These are phyloP conservation scores for Coemansia sp. DNA, from an alignment of 192 early-diverging fungal genomes.

Conservation along the genomic window DNA sequence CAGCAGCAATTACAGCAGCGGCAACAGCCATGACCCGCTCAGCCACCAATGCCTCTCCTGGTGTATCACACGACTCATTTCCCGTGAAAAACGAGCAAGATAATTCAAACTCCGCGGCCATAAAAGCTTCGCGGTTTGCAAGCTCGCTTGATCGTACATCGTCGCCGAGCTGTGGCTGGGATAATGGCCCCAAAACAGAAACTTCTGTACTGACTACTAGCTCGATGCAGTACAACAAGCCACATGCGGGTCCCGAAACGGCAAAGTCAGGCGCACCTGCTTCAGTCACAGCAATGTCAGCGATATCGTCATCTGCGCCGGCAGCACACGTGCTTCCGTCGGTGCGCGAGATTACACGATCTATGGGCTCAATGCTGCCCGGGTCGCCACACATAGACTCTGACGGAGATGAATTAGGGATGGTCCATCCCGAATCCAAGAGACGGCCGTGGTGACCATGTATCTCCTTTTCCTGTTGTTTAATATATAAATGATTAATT, in stretches of 20 bases:
- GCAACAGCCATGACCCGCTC: not conserved
- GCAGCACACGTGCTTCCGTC: constrained; percentile 32
- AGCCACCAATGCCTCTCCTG: not conserved
- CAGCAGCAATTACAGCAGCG: not conserved
- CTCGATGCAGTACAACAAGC: not conserved
- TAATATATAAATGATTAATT: not conserved
- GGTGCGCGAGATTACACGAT: constrained; percentile 45
- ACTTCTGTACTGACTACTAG: constrained; percentile 8
- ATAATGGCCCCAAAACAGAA: constrained; percentile 8
- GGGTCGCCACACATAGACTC: constrained; percentile 8
- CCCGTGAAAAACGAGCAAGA: not conserved
- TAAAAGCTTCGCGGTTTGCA: constrained; percentile 4
- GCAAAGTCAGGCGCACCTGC: constrained; percentile 14
- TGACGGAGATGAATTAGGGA: too few relatives aligned
- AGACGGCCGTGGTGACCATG: constrained; percentile 33
- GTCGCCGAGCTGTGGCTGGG: constrained; percentile 17
- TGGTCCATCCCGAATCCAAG: constrained; percentile 2
- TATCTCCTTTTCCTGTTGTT: not conserved
- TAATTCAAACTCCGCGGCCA: not conserved
- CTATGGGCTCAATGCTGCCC: constrained; percentile 33
- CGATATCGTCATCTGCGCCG: not conserved
- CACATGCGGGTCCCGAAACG: constrained; percentile 7
- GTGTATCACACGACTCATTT: not conserved
- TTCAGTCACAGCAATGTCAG: not conserved
- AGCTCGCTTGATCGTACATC: constrained; percentile 16